Evolutionary conservation across 768 basidiomycete genomes (phyloP), one percentile per base, ranked within the genome.

Genomic region (Mycena amicta): DNA sequence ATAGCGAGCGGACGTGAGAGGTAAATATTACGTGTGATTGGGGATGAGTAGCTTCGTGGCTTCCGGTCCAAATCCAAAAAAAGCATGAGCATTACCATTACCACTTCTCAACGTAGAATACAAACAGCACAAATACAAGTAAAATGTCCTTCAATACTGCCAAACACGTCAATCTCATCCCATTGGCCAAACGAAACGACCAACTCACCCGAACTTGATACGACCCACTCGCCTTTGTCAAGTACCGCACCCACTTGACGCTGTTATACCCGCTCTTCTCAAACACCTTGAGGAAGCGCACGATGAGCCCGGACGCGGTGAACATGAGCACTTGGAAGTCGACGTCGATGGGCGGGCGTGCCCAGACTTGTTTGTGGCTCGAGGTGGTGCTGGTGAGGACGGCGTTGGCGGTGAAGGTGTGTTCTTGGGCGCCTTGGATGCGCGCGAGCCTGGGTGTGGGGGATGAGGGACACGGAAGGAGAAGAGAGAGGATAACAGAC

Each of bases 241-340:
- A 83, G 70, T 96, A 97, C 53, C 95, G 79, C 39, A 96, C 95
- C 95, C 95, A 96, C 72, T 96, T 96, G 58, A 97, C 86, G 64
- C 93, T 95, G 62, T 94, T 87, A 70, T 98, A 98, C 63, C 87
- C 92, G 71, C 83, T 85, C 82, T 93, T 97, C 79, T 98, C 97
- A 65, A 98, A 98, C 18, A 99, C 96, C 72, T 98, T 98, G 69
- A 99, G 75, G 82, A 98, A 99, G 53, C 96, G 85, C 41, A 99
- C 97, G 51, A 96, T 90, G 67, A 99, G 72, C 2, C 97, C 97
- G 12, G 96, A 98, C 12, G 97, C 83, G 0, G 97, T 98, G 74
- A 98, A 93, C 97, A 99, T 99, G 65, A 99, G 81, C 56, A 99
- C 97, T 76, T 95, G 94, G 76, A 99, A 99, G 72, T 99, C 97